Evolutionary conservation across 2,329 filamentous ascomycete genomes (phyloP), one percentile per base, ranked within the genome.

Genomic region (Botrytis cinerea): DNA sequence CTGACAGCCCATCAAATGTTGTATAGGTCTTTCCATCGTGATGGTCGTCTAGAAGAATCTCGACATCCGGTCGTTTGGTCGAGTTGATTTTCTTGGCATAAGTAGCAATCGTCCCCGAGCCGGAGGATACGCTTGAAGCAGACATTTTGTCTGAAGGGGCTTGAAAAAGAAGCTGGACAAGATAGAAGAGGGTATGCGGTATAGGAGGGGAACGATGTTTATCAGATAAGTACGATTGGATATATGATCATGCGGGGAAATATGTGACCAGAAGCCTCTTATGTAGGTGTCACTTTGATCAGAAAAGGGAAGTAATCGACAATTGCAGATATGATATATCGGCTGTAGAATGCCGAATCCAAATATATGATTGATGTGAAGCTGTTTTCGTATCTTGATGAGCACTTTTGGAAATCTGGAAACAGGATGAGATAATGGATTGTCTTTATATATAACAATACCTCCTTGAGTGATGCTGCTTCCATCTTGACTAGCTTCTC

Each of bases 1-100:
- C 80, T 10, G 75, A 77, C 7, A 81, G 48, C 25, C 77, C 74
- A 72, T 81, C 80, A 40, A 77, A 79, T n/a, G 79, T 80, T 22
- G 78, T 78, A 63, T 80, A 81, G 28, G 77, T 71, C 51, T 79
- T 80, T 22, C 74, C 75, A 14, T 78, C 76, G 46, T 51, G 70
- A 60, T 80, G 75, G 51, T 79, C 71, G 28, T 81, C 76, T 32
- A 81, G 48, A 38, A 75, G 46, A 48, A 81, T 80, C 8, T 80
- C 76, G 70, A 81, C 77, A 62, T 77, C 78, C 63, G 79, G 76
- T 38, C 73, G 75, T 8, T 73, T 72, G 46, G 69, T 63, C 22
- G 73, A 70, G 18, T 70, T 68, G 40, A 80, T 75, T 73, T 75
- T 79, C 59, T 73, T 79, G 68, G 77, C 77, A 67, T 78, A 78